Conservation (phyloP, 352 stramenopile genomes). For the Phytophthora idaei region DNA sequence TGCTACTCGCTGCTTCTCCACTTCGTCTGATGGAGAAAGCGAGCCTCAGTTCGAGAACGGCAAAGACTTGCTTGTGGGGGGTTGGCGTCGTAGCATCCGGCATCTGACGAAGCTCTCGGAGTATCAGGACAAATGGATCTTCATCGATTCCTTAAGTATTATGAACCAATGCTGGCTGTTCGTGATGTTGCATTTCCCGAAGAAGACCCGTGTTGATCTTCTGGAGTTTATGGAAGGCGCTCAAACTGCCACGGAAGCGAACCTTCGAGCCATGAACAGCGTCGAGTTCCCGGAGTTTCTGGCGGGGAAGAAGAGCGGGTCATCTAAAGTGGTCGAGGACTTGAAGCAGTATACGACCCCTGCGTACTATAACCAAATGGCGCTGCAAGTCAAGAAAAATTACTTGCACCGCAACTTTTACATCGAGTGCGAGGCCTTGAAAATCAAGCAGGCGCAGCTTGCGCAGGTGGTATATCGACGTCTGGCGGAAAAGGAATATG, state of each 20-base stretch:
- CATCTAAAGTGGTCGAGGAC: conserved; percentile 24
- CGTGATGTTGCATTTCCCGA: conserved; percentile 43
- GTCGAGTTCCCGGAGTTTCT: conserved; percentile 45
- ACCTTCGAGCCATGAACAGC: conserved; percentile 46
- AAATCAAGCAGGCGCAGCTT: conserved; percentile 44
- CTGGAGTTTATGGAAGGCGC: conserved; percentile 56
- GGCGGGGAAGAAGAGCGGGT: conserved; percentile 29
- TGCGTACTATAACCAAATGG: conserved; percentile 44
- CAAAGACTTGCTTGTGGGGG: conserved; percentile 5
- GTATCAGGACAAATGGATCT: conserved; percentile 34
- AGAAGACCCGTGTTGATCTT: conserved; percentile 41
- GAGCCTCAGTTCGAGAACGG: conserved; percentile 26
- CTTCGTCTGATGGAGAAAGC: conserved; percentile 1
- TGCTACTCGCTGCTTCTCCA: conserved; percentile 15
- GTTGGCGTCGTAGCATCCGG: conserved; percentile 30
- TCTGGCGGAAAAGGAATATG: conserved; percentile 49
- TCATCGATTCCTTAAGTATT: conserved; percentile 21
- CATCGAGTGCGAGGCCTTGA: conserved; percentile 47
- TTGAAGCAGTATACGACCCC: conserved; percentile 32
- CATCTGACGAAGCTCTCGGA: conserved; percentile 39
- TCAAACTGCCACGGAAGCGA: conserved; percentile 34
- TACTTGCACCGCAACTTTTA: conserved; percentile 43
- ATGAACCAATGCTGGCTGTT: conserved; percentile 33
- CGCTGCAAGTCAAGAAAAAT: conserved; percentile 50
- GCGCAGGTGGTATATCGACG: conserved; percentile 37